A percentile compares a stretch with the other conserved stretches of the same genome.
These are phyloP conservation scores for Aureobasidium sp. DNA, from an alignment of 2,329 filamentous ascomycete genomes.

Conservation along the genomic window DNA sequence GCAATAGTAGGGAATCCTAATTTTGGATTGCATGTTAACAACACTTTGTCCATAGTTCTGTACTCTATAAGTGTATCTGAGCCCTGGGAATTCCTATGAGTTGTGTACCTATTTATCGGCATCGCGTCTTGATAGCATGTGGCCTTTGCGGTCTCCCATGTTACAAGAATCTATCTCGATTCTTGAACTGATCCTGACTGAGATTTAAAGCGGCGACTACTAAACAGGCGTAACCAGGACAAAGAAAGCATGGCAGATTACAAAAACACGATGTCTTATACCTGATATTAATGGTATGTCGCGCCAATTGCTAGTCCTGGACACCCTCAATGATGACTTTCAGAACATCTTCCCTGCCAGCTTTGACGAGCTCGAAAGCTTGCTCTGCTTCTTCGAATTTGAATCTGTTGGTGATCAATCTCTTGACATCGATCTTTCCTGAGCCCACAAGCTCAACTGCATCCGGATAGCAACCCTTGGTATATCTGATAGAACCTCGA, in stretches of 20 bases:
- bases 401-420: constrained; percentile 35
- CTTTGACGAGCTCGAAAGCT: constrained; percentile 41
- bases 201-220: too few species aligned
- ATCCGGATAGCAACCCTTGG: constrained; percentile 42
- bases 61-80: too few species aligned
- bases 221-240: too few species aligned
- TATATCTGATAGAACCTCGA: constrained; percentile 47
- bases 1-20: neutral
- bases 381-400: constrained; percentile 42
- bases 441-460: constrained; percentile 45
- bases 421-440: constrained; percentile 38
- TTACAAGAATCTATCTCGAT: too few species aligned
- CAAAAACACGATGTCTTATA: too few species aligned
- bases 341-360: constrained; percentile 16
- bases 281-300: neutral
- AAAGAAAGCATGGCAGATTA: too few species aligned
- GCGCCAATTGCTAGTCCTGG: constrained; percentile 14
- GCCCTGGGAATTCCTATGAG: neutral
- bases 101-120: too few species aligned
- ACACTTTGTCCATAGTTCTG: neutral
- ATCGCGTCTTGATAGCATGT: too few species aligned
- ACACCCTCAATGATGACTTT: constrained; percentile 35
- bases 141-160: too few species aligned
- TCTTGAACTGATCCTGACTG: too few species aligned
- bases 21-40: neutral